These are phyloP conservation scores for Straminergon stramineum DNA, from an alignment of 225 moss, liverwort and hornwort genomes.

Conservation along the genomic window DNA sequence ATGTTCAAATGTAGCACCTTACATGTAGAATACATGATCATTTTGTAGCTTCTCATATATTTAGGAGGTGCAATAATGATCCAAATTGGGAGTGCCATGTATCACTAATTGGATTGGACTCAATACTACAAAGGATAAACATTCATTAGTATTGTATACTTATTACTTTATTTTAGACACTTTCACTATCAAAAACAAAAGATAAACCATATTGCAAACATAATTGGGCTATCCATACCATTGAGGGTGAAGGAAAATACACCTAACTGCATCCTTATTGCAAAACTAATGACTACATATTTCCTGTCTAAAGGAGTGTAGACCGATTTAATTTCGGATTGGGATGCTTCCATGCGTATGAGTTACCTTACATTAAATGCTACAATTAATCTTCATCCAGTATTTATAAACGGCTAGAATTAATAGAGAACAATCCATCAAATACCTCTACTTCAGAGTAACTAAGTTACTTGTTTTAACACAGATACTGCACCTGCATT, in stretches of 20 bases:
- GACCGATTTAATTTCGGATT: not conserved
- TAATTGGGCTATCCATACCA: not conserved
- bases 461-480: not conserved
- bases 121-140: not conserved
- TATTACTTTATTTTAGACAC: rapidly evolving
- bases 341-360: not conserved
- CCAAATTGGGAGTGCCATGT: not conserved
- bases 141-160: not conserved
- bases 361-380: not conserved
- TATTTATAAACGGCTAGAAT: not conserved
- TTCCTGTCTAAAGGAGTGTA: not conserved
- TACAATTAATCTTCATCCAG: not conserved
- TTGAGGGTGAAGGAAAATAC: not conserved
- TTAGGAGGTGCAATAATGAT: not conserved
- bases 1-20: not conserved
- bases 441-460: not conserved
- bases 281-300: not conserved
- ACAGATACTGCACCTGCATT: not conserved
- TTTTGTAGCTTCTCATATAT: not conserved
- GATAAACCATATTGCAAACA: not conserved
- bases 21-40: not conserved
- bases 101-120: not conserved
- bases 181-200: not conserved
- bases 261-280: not conserved
- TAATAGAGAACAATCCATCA: not conserved